Conservation (phyloP, 1,139 yeast species). For the Lodderomyces orthopsilosis region DNA sequence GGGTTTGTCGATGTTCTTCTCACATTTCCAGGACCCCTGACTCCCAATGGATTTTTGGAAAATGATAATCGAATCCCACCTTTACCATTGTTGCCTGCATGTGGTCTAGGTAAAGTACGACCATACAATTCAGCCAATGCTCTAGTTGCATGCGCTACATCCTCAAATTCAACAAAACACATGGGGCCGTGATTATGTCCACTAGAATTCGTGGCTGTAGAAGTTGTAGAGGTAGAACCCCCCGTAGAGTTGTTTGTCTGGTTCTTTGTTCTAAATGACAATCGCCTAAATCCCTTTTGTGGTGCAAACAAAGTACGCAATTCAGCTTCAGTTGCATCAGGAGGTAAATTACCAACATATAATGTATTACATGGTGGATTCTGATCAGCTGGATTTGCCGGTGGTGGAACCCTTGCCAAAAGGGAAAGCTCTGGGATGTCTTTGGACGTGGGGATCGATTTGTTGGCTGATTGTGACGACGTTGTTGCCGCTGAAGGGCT, state of each 20-base stretch:
- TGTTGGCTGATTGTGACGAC: slow-evolving; percentile 11
- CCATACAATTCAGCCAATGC: slow-evolving; percentile 95
- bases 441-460: slow-evolving; percentile 17
- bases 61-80: slow-evolving; percentile 94
- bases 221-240: neutral
- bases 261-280: slow-evolving; percentile 79
- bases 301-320: slow-evolving; percentile 82
- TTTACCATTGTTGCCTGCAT: slow-evolving; percentile 58
- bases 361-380: slow-evolving; percentile 97
- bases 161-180: slow-evolving; percentile 99
- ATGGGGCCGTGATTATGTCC: slow-evolving; percentile 82
- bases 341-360: slow-evolving; percentile 95
- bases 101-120: slow-evolving; percentile 68
- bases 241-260: slow-evolving; percentile 28
- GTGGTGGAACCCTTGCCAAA: slow-evolving; percentile 83
- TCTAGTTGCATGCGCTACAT: slow-evolving; percentile 87
- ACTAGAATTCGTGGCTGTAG: slow-evolving; percentile 3
- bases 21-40: slow-evolving; percentile 66
- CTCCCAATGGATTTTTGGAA: slow-evolving; percentile 95
- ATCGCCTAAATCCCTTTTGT: slow-evolving; percentile 87
- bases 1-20: slow-evolving; percentile 42
- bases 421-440: slow-evolving; percentile 70
- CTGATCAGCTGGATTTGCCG: slow-evolving; percentile 98
- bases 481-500: slow-evolving; percentile 16
- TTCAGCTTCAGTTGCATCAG: slow-evolving; percentile 94